Percentiles rank a stretch among this genome's conserved stretches.
phyloP scores from a whole-genome alignment of 768 basidiomycete species.

The Boletus rubropictus region DNA sequence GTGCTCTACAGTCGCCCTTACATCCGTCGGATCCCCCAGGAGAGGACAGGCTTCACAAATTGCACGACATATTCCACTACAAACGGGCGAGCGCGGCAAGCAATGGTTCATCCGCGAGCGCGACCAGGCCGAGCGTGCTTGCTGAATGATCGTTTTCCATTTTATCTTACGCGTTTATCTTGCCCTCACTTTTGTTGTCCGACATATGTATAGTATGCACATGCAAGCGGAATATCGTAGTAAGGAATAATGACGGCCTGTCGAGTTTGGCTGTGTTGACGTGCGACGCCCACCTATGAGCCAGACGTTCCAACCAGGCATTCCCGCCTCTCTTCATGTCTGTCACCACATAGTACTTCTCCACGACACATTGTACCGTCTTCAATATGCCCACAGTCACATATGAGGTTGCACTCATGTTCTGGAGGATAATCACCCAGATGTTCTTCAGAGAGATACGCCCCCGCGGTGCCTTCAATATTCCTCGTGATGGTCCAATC shows the following conservation, averaged over 20 bases:
- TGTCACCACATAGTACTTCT: conserved; percentile 2
- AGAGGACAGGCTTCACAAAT: conserved; percentile 64
- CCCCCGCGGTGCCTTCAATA: conserved; percentile 90
- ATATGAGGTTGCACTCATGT: conserved; percentile 75
- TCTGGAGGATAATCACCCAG: conserved; percentile 82
- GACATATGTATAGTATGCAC: conserved; percentile 29
- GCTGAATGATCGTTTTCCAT: conserved; percentile 16
- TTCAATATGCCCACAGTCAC: conserved; percentile 23
- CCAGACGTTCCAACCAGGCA: background rate
- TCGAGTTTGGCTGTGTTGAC: conserved; percentile 29
- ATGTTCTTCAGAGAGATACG: conserved; percentile 97
- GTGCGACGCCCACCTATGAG: background rate
- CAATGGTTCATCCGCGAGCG: conserved; percentile 34
- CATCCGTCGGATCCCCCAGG: conserved; percentile 32
- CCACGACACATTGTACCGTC: conserved; percentile 2
- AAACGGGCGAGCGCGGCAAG: conserved; percentile 56
- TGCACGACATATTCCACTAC: conserved; percentile 83
- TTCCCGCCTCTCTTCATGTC: conserved; percentile 9
- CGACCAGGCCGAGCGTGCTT: conserved; percentile 10
- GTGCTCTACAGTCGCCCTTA: conserved; percentile 33
- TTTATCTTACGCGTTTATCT: conserved; percentile 18
- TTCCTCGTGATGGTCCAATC: conserved; percentile 83
- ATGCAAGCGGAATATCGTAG: conserved; percentile 20
- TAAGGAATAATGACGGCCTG: conserved; percentile 15
- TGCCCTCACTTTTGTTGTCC: conserved; percentile 13